Percentiles rank a stretch among this genome's conserved stretches.
These are phyloP conservation scores for Nothophaeocryptopus gaeumannii DNA, from an alignment of 2,329 filamentous ascomycete species.

Conservation along the genomic window DNA sequence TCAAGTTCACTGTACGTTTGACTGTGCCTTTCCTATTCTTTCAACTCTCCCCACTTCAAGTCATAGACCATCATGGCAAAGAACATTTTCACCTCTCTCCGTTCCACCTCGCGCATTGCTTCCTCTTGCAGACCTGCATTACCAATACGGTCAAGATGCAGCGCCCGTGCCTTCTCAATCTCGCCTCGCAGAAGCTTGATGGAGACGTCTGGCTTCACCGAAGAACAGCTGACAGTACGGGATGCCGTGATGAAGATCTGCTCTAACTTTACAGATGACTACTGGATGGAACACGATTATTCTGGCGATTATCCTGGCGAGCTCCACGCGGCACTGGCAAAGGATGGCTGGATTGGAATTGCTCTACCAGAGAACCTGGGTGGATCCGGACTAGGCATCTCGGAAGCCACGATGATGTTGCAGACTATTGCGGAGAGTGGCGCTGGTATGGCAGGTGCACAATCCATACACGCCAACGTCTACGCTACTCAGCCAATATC, in stretches of 20 bases:
- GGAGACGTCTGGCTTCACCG: slow-evolving; percentile 69
- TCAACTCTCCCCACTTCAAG: background rate
- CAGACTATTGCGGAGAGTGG: slow-evolving; percentile 63
- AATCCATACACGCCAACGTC: slow-evolving; percentile 61
- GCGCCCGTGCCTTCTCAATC: slow-evolving; percentile 33
- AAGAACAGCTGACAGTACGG: slow-evolving; percentile 69
- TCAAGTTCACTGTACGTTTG: too few relatives aligned
- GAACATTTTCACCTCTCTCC: slow-evolving; percentile 19
- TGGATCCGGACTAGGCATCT: slow-evolving; percentile 72
- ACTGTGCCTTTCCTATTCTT: background rate
- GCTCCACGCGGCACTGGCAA: slow-evolving; percentile 69
- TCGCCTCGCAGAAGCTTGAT: slow-evolving; percentile 52
- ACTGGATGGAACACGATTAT: slow-evolving; percentile 74
- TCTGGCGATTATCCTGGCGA: slow-evolving; percentile 68
- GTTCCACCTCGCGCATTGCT: slow-evolving; percentile 9
- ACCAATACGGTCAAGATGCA: slow-evolving; percentile 15
- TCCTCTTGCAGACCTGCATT: slow-evolving; percentile 1
- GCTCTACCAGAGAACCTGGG: slow-evolving; percentile 72
- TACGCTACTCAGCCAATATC: slow-evolving; percentile 74
- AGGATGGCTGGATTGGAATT: slow-evolving; percentile 78
- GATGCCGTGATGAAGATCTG: slow-evolving; percentile 69
- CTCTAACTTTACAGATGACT: slow-evolving; percentile 67
- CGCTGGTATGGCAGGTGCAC: slow-evolving; percentile 70
- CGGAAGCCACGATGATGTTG: slow-evolving; percentile 83
- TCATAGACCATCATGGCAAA: slow-evolving; percentile 18